Base-by-base conservation (phyloP, 1,139 yeast species). In the Hansenula sp. region DNA sequence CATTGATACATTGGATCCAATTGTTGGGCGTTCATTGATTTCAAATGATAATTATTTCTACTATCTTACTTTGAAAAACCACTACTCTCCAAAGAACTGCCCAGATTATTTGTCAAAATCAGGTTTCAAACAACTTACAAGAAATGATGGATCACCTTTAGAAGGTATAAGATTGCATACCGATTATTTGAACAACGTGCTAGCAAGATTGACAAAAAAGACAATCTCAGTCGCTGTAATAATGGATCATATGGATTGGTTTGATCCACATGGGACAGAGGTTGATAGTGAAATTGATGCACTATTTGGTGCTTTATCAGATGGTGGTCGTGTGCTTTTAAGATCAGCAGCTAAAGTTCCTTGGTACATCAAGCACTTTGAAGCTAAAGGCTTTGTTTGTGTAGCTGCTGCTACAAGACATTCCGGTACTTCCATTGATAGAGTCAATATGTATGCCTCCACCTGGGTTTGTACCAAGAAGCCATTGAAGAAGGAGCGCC, bases 161-260 rank as follows among this genome's bases (percentile, higher is more conserved):
- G 84, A 82, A 56, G 77, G 77, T 42, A 77, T 86, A 46, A 73
- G 94, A 57, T 65, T 86, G 36, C 95, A 86, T 62, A 86, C 95
- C 6, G 95, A 86, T 57, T 79, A 82, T 40, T 70, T 86, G 53
- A 79, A 79, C 56, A 89, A 84, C 53, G 94, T 85, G 3, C 77
- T 83, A 48, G 79, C 77, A 36, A 70, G 92, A 47, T 66, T 86
- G 44, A 68, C 78, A 29, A 69, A 73, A 40, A 73, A 75, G 42
- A 75, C 88, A 17, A 72, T 86, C 39, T 78, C 89, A 10, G 80
- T 82, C 53, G 92, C 92, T 22, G 76, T 86, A 37, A 82, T 86
- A 43, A 86, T 86, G 95, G 95, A 86, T 60, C 95, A 86, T 59
- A 83, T 85, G 92, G 95, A 86, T 62, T 86, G 95, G 95, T 85